Base-by-base conservation (phyloP, 768 basidiomycete genomes). In the Tulasnella sp. region DNA sequence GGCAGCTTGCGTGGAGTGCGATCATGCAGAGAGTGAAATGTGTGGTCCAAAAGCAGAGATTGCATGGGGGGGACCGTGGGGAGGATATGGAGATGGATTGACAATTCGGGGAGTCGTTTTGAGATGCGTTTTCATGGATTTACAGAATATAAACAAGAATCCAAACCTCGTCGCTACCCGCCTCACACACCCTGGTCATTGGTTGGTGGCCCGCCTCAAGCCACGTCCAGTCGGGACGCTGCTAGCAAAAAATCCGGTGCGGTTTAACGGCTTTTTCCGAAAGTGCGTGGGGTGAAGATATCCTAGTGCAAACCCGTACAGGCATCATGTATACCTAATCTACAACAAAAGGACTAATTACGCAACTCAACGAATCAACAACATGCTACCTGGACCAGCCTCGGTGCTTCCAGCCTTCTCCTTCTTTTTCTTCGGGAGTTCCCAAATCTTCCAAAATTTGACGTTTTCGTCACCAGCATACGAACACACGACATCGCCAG, bases 381-480 rank as follows among this genome's bases (percentile, higher is more conserved):
- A 31, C 34, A 44, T 74, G 27, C 68, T 48, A 3, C 78, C 71
- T 27, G 71, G 40, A 12, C 71, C 71, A 31, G 40, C 42, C 27
- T 38, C 38, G 21, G 27, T 38, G n/a, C 68, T 42, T 7, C 78
- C 73, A 16, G 40, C 44, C 31, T 71, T 58, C 38, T 81, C 77
- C 38, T 71, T 44, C 78, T 81, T 84, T 82, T 83, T 83, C 82
- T 82, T 83, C 46, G 80, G 79, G 42, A 80, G 80, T 78, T 87
- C 86, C 86, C 86, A 87, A 14, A 87, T 81, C 82, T 85, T 90
- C 96, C 96, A 97, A 86, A 97, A 97, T 87, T 98, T 99, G 83
- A 99, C 87, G 83, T 97, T 97, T 88, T 99, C 97, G 83, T 99
- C 98, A 0, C 93, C 93, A 1, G 95, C 95, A 10, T 94, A 95